A percentile compares a stretch with the other conserved stretches of the same genome.
Conservation (phyloP, 352 stramenopile species). For the Phytophthora ohioensis region DNA sequence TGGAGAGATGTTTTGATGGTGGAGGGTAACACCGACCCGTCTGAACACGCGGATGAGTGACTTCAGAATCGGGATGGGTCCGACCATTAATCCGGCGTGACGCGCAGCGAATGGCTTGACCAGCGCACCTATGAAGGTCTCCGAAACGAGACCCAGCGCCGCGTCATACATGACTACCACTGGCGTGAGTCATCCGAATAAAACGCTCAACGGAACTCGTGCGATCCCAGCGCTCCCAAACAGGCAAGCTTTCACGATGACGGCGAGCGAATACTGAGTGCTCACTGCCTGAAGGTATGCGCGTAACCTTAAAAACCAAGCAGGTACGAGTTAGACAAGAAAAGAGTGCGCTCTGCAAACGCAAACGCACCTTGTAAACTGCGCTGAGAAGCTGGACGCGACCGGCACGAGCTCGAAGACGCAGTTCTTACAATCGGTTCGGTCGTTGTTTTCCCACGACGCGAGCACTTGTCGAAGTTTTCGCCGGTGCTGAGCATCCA, state of each 20-base stretch:
- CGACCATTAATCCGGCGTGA: conserved; percentile 14
- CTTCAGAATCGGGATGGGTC: conserved; percentile 29
- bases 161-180: conserved; percentile 20
- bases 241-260: conserved; percentile 37
- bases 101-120: conserved; percentile 24
- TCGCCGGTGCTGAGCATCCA: conserved; percentile 34
- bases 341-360: neutral
- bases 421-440: conserved; percentile 2
- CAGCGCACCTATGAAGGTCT: conserved; percentile 16
- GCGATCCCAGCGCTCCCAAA: conserved; percentile 43
- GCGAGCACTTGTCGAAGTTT: conserved; percentile 28
- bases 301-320: conserved; percentile 16
- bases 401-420: conserved; percentile 41
- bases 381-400: conserved; percentile 25
- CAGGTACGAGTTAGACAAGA: conserved; percentile 6
- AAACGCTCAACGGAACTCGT: conserved; percentile 30
- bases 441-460: conserved; percentile 18
- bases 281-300: conserved; percentile 29
- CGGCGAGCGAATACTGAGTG: conserved; percentile 38
- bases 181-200: conserved; percentile 32
- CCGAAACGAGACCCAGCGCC: neutral
- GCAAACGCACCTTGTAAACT: conserved; percentile 41
- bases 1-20: conserved; percentile 10
- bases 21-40: neutral
- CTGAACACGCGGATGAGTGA: conserved; percentile 19